phyloP scores from a whole-genome alignment of 2,329 filamentous ascomycete genomes.

The Claviceps fusiformis region DNA sequence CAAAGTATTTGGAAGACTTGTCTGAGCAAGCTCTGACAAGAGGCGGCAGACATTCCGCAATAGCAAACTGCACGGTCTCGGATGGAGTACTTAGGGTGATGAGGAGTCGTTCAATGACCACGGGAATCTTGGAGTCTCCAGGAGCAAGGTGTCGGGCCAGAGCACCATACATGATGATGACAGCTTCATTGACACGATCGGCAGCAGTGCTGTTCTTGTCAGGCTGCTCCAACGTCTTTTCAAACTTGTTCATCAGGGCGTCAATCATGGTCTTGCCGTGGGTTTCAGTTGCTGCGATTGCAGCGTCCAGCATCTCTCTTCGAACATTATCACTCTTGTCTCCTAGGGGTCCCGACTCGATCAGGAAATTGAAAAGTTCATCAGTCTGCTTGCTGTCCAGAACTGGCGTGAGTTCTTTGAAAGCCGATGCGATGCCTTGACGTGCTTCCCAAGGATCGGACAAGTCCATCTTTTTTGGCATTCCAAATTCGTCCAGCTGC shows the following conservation, averaged over 20 bases:
- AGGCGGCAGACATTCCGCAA: constrained; percentile 85
- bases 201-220: constrained; percentile 69
- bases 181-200: constrained; percentile 89
- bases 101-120: constrained; percentile 75
- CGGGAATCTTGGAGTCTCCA: constrained; percentile 77
- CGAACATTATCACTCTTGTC: constrained; percentile 68
- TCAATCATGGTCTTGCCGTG: constrained; percentile 77
- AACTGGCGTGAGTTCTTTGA: constrained; percentile 62
- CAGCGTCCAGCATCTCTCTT: constrained; percentile 83
- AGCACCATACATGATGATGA: constrained; percentile 94
- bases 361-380: constrained; percentile 70
- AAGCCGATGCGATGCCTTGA: constrained; percentile 77
- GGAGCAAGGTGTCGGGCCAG: constrained; percentile 73
- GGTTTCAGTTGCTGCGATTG: constrained; percentile 63
- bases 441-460: constrained; percentile 84
- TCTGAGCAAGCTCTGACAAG: constrained; percentile 71
- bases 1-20: constrained; percentile 66
- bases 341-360: constrained; percentile 74
- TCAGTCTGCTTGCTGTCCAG: constrained; percentile 60
- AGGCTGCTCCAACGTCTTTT: constrained; percentile 71
- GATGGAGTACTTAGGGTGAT: constrained; percentile 86
- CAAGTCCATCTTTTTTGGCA: constrained; percentile 79
- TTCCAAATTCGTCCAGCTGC: constrained; percentile 82
- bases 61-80: constrained; percentile 91
- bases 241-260: constrained; percentile 82